phyloP scores from a whole-genome alignment of 306 rosid genomes.

The Rosa multiflora region DNA sequence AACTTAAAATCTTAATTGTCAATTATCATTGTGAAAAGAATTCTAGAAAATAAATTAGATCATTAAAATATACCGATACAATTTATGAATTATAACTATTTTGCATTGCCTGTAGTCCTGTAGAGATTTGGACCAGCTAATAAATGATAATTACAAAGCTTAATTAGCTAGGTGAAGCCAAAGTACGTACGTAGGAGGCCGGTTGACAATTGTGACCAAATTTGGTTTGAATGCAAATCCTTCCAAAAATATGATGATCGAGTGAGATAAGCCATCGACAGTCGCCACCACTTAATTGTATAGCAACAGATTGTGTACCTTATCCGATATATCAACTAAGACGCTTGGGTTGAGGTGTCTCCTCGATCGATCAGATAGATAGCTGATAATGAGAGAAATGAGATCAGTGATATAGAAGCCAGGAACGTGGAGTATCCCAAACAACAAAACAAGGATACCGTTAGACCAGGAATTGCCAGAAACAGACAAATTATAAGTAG shows the following conservation, averaged over 20 bases:
- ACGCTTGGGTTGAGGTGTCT: neutral
- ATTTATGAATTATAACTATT: too few relatives aligned
- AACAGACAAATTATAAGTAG: neutral
- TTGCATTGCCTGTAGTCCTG: too few relatives aligned
- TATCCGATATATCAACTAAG: neutral
- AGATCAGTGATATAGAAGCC: slow-evolving; percentile 22
- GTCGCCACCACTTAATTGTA: neutral
- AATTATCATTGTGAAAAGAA: too few relatives aligned
- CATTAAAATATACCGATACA: too few relatives aligned
- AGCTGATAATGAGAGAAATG: neutral
- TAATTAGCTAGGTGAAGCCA: neutral
- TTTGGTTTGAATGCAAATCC: neutral
- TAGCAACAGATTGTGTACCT: neutral
- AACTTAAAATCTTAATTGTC: too few relatives aligned
- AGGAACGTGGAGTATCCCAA: slow-evolving; percentile 35
- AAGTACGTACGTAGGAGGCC: neutral
- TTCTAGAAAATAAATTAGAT: too few relatives aligned
- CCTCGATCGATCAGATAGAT: neutral
- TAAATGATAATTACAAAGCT: too few relatives aligned
- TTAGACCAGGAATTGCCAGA: neutral
- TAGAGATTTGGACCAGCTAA: too few relatives aligned
- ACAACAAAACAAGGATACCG: slow-evolving; percentile 21
- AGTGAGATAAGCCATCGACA: neutral
- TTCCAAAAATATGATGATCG: neutral
- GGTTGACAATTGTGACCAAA: neutral